Base-by-base conservation (phyloP, 2,329 filamentous ascomycete genomes). In the Sphaerostilbella broomeana region DNA sequence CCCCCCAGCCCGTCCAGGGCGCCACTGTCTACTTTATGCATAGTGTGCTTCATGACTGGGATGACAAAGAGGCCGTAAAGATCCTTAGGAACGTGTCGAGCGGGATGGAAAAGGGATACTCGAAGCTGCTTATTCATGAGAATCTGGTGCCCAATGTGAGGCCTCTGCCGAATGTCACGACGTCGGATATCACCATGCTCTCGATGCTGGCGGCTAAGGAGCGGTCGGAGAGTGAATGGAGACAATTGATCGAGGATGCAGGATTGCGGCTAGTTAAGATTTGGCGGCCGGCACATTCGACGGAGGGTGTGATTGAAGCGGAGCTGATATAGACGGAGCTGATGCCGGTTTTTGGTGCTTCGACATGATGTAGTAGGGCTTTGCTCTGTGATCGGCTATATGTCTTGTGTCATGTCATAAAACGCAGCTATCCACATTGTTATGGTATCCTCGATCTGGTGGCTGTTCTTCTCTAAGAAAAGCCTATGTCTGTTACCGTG, bases 1-100 rank as follows among this genome's bases (percentile, higher is more conserved):
- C 53, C 0, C 53, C 58, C 5, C 64, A 69, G 37, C 63, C 62
- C 0, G 45, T 69, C 6, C 57, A 52, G 17, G 65, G 63, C 3
- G 65, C 65, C 0, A 57, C 57, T 5, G 55, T 51, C 46, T 74
- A 71, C 47, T 57, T 72, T 27, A 57, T 73, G 45, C 66, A 69
- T 19, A 60, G 61, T 42, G 69, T 74, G 15, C 48, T 75, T 4
- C 70, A 74, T 45, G 68, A 73, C 48, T 73, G 69, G 69, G 57
- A 64, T 0, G 65, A 72, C 18, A 55, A 55, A 2, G 53, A 65
- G 10, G 51, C 57, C 0, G 40, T 48, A 2, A 42, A 46, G n/a
- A 68, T 70, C 15, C 47, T 63, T 7, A 35, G 43, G 4, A 35
- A 49, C 3, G 33, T 49, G 6, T 37, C 39, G 6, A 30, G 38